Evolutionary conservation across 2,329 filamentous ascomycete species (phyloP).

Genomic region (Neobulgaria alba): DNA sequence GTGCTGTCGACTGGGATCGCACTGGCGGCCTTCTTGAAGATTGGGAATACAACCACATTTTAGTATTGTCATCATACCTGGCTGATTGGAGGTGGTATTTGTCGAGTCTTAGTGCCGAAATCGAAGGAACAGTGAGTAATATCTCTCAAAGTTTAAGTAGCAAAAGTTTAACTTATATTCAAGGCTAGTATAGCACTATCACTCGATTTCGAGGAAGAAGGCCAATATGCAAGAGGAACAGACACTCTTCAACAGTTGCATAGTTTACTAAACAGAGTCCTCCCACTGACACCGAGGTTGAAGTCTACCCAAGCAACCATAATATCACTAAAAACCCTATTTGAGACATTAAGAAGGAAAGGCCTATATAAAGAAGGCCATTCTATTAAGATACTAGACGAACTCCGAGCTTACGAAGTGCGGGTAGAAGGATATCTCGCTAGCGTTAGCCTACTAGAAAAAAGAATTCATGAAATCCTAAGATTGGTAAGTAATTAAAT

Average conservation of each 20-base stretch:
- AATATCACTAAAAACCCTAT: background rate
- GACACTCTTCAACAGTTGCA: background rate
- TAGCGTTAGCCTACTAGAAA: background rate
- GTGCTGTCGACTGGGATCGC: background rate
- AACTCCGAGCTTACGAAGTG: background rate
- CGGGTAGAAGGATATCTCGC: slow-evolving; percentile 3
- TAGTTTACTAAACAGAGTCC: background rate
- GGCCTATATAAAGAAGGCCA: slow-evolving; percentile 2
- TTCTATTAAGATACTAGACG: slow-evolving; percentile 2
- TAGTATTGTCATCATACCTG: slow-evolving; percentile 25
- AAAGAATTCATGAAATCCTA: slow-evolving; percentile 1
- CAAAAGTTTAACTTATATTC: background rate
- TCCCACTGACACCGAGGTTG: background rate
- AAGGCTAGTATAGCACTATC: background rate
- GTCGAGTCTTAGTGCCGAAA: background rate
- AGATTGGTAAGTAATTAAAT: slow-evolving; percentile 4
- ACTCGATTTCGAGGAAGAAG: background rate
- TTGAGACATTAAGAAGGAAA: slow-evolving; percentile 3
- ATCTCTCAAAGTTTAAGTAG: background rate
- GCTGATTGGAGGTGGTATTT: slow-evolving; percentile 26
- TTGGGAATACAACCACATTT: slow-evolving; percentile 13
- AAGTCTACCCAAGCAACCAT: background rate
- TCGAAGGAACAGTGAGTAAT: background rate
- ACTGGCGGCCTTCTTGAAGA: slow-evolving; percentile 6
- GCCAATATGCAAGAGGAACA: background rate